Evolutionary conservation across 2,329 filamentous ascomycete species (phyloP).

Genomic region (Colletotrichum sp.): DNA sequence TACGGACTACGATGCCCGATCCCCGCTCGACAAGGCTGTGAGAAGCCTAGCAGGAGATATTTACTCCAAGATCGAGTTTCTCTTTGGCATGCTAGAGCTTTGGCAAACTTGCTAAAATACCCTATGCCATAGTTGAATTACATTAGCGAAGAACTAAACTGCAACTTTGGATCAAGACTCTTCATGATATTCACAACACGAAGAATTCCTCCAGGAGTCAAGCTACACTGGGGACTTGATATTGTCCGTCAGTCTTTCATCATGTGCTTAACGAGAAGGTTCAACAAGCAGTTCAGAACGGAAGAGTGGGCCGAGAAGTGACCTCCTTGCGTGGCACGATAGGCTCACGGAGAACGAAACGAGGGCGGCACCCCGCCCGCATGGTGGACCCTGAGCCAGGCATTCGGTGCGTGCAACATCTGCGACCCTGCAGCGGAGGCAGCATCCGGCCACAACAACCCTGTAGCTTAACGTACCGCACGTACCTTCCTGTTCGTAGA

Average conservation of each 20-base stretch:
- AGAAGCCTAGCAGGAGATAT: background rate
- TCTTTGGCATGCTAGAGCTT: background rate
- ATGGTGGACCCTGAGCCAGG: background rate
- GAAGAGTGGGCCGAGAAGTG: background rate
- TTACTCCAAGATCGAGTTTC: background rate
- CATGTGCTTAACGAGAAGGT: background rate
- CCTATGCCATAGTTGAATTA: background rate
- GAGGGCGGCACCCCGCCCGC: background rate
- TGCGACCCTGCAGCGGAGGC: background rate
- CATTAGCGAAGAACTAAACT: background rate
- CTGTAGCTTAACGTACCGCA: background rate
- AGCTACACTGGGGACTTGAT: background rate
- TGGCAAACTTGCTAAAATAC: background rate
- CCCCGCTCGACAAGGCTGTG: background rate
- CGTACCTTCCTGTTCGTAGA: background rate
- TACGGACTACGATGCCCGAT: background rate
- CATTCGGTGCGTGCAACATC: background rate
- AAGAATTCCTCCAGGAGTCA: background rate
- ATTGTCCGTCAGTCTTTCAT: background rate
- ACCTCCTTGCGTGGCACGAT: background rate
- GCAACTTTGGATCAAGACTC: background rate
- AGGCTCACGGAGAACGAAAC: background rate
- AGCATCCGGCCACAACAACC: background rate
- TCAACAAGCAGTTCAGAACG: background rate
- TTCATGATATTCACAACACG: background rate